A percentile compares a stretch with the other conserved stretches of the same genome.
Evolutionary conservation across 1,284 basidiomycete species (phyloP).

Genomic region (Megacollybia platyphylla): DNA sequence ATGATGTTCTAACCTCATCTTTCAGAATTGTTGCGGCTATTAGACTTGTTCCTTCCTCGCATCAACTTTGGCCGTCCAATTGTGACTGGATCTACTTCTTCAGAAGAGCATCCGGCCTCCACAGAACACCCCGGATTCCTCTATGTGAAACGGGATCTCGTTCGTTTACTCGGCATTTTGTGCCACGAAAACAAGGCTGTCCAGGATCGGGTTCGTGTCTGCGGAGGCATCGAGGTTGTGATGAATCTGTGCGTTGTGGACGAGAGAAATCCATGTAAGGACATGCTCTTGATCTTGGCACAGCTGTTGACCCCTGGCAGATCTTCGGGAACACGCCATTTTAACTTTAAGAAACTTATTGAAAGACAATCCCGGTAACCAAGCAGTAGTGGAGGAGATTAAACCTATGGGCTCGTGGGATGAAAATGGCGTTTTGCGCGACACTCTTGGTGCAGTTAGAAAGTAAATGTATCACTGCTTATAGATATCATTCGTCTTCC

Average conservation of each 20-base stretch:
- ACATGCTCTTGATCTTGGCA: background rate
- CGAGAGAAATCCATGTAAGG: slow-evolving; percentile 78
- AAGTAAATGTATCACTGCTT: slow-evolving; percentile 6
- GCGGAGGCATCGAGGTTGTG: slow-evolving; percentile 66
- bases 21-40: slow-evolving; percentile 52
- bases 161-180: slow-evolving; percentile 68
- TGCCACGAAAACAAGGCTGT: slow-evolving; percentile 47
- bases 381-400: slow-evolving; percentile 64
- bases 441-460: slow-evolving; percentile 15
- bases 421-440: slow-evolving; percentile 40
- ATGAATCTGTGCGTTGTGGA: slow-evolving; percentile 83
- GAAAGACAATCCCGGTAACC: slow-evolving; percentile 65
- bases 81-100: slow-evolving; percentile 9
- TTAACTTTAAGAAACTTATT: slow-evolving; percentile 73
- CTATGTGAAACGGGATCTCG: slow-evolving; percentile 75
- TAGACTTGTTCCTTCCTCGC: slow-evolving; percentile 68
- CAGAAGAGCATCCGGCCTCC: slow-evolving; percentile 11
- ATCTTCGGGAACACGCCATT: slow-evolving; percentile 82
- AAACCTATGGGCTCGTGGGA: slow-evolving; percentile 49
- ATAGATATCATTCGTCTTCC: slow-evolving; percentile 25
- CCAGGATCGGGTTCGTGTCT: slow-evolving; percentile 61
- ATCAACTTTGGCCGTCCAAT: slow-evolving; percentile 61
- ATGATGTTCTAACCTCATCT: slow-evolving; percentile 8
- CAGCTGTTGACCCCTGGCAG: slow-evolving; percentile 23
- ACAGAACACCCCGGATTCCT: slow-evolving; percentile 49